Conservation (phyloP, 805 yeast species). For the Metschnikowia matae region DNA sequence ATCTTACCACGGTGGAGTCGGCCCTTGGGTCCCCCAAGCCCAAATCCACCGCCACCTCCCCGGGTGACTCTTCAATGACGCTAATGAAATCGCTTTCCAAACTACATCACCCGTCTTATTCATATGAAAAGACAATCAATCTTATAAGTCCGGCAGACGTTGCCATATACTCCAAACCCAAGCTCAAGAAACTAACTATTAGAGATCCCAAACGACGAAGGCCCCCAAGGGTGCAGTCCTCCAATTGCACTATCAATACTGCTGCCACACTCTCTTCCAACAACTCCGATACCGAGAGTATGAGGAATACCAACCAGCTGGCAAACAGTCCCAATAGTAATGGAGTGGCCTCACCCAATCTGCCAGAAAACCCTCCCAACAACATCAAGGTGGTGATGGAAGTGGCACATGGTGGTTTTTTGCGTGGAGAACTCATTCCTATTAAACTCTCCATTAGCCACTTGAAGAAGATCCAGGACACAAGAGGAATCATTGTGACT, state of each 20-base stretch:
- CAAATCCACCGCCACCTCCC: neutral
- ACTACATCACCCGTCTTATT: conserved; percentile 27
- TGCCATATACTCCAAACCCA: conserved; percentile 58
- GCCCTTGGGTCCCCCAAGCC: conserved; percentile 4
- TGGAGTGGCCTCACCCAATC: neutral
- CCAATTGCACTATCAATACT: conserved; percentile 32
- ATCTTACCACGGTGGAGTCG: conserved; percentile 24
- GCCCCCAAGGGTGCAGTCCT: conserved; percentile 34
- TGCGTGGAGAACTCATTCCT: conserved; percentile 77
- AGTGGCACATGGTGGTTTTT: conserved; percentile 59
- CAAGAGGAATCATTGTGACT: conserved; percentile 74
- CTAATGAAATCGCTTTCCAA: conserved; percentile 18
- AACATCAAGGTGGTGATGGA: conserved; percentile 35
- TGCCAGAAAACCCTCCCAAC: conserved; percentile 16
- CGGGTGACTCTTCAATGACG: neutral
- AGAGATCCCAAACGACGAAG: conserved; percentile 43
- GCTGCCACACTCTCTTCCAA: conserved; percentile 29
- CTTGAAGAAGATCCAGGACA: conserved; percentile 62
- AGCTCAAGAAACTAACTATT: conserved; percentile 60
- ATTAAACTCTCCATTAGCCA: conserved; percentile 65
- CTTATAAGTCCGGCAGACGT: conserved; percentile 76
- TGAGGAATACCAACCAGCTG: neutral
- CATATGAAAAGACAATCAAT: conserved; percentile 55
- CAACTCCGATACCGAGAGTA: conserved; percentile 24
- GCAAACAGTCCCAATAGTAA: neutral